phyloP scores from a whole-genome alignment of 306 rosid genomes.

The Comarum palustre region DNA sequence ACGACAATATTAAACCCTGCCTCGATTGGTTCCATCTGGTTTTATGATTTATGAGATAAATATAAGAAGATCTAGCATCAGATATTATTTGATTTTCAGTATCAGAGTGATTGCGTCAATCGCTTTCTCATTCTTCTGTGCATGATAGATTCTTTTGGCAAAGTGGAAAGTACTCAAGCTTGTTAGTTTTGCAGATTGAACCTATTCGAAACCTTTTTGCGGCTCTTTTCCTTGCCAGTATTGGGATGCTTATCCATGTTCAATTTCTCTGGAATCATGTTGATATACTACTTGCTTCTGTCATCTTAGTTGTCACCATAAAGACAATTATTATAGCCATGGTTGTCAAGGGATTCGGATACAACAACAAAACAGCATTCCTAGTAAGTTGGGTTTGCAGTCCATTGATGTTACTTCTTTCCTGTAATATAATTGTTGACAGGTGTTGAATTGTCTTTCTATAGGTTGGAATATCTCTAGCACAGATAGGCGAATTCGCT shows the following conservation, averaged over 20 bases:
- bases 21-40: background rate
- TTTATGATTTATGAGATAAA: background rate
- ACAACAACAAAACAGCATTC: slow-evolving; percentile 79
- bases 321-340: slow-evolving; percentile 68
- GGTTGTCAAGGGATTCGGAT: slow-evolving; percentile 97
- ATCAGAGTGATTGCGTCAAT: background rate
- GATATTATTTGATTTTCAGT: background rate
- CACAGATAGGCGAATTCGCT: slow-evolving; percentile 96
- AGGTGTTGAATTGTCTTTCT: slow-evolving; percentile 38
- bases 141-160: background rate
- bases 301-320: slow-evolving; percentile 80
- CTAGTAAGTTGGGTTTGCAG: slow-evolving; percentile 58
- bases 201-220: slow-evolving; percentile 97
- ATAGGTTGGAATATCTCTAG: slow-evolving; percentile 97
- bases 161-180: slow-evolving; percentile 14
- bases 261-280: slow-evolving; percentile 99
- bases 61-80: background rate
- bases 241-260: slow-evolving; percentile 98
- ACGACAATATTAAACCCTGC: background rate
- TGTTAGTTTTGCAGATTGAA: slow-evolving; percentile 64
- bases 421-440: slow-evolving; percentile 3
- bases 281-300: slow-evolving; percentile 90
- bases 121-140: background rate
- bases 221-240: slow-evolving; percentile 96
- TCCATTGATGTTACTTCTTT: background rate